Evolutionary conservation across 768 basidiomycete species (phyloP), one percentile per base, ranked within the genome.

Genomic region (Thelephora ganbajun): DNA sequence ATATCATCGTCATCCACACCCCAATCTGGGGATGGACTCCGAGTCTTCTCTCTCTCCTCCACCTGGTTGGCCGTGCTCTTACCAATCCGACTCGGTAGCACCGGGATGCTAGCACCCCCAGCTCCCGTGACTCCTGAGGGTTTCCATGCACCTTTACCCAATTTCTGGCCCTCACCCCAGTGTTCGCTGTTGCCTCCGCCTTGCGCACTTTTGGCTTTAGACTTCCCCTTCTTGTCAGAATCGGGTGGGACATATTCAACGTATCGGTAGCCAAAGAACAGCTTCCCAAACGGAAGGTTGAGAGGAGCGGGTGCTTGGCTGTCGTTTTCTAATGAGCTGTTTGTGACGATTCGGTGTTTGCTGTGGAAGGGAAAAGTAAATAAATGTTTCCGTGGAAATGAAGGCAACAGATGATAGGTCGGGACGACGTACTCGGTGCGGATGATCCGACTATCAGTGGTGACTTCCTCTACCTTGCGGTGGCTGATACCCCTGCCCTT

Each of bases 201-300:
- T 19, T 34, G 50, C 9, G 26, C 20, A 34, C 49, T 6, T 11
- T 69, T 59, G 33, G 65, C 64, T 53, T 67, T 70, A 46, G 65
- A 71, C 56, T 77, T 80, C 52, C 71, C 77, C 55, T 78, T 79
- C 6, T 37, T 49, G 56, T 56, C 50, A 12, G 50, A n/a, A 2
- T 54, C 44, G 1, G 79, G 73, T 6, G 78, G 77, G 2, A 65
- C 69, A 59, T 87, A 88, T 1, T 83, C 70, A 1, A 76, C 67
- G 48, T 87, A 75, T 50, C 86, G 84, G 67, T 83, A 99, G 9
- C 96, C 96, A 58, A 99, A 98, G 71, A 99, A 99, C 16, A 99
- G 70, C 54, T 96, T 84, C 11, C 96, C 96, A 53, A 85, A 83
- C 0, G 96, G 92, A 9, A 99, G 69, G 53, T 83, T 84, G 36